Base-by-base conservation (phyloP, 2,329 filamentous ascomycete genomes). In the Exophiala sp. region DNA sequence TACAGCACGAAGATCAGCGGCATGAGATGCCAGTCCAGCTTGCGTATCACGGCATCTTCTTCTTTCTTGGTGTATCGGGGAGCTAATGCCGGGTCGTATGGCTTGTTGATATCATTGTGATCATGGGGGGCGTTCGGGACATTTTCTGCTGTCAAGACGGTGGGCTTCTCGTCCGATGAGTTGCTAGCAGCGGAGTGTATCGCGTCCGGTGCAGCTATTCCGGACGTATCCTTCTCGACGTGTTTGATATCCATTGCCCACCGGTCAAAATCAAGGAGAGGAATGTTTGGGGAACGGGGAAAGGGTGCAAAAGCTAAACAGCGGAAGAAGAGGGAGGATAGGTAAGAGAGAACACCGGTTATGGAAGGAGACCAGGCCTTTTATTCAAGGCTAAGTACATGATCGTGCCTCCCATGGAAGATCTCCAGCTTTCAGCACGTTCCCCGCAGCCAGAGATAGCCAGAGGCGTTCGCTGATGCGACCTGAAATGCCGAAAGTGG, bases 1-100 rank as follows among this genome's bases (percentile, higher is more conserved):
- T 61, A 61, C 16, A 61, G 54, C 12, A 59, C 48, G 24, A 61
- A 59, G 38, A 61, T 55, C n/a, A 61, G 36, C n/a, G 59, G 61
- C 53, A 63, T 56, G n/a, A 64, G 40, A 46, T 60, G 59, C 52
- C 57, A 62, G 49, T 63, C 61, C 29, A 60, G 51, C 43, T 57
- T 59, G 35, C 56, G 53, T 14, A 61, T 55, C 33, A 61, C 59
- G 20, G 39, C 52, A 40, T 57, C 47, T 43, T 61, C 57, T 43
- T 61, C 59, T 33, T 57, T 43, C 34, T 57, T 42, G 48, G 53
- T 57, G 32, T 54, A 58, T 18, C 18, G 42, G 9, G 55, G 55
- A 11, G 55, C 55, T 12, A 46, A 11, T 20, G 16, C 11, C 10
- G 38, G 51, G 35, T 58, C 48, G 18, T 54, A 58, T 11, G 36